Evolutionary conservation across 2,329 filamentous ascomycete genomes (phyloP), one percentile per base, ranked within the genome.

Genomic region (Aspergillus sp.): DNA sequence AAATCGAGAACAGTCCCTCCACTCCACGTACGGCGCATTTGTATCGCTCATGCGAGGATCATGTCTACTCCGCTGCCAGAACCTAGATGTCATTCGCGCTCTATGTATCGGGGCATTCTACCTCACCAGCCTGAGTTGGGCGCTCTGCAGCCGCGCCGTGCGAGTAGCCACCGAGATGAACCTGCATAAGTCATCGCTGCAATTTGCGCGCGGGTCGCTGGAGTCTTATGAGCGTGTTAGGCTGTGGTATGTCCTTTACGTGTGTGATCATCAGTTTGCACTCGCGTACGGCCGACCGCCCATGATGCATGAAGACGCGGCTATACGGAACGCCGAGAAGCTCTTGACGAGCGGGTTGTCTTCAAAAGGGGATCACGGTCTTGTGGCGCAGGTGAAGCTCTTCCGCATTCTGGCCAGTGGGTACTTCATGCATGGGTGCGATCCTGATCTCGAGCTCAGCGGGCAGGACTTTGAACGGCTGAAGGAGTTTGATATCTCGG

Each of bases 11-110:
- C 64, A 69, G n/a, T 72, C 78, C 3, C 82, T 83, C 53, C 72
- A 75, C 1, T 62, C 72, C 3, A 82, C 80, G 63, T 82, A 80
- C 62, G 74, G 76, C 39, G 79, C 81, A 50, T 83, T 84, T 49
- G 74, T 81, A 0, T 69, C 75, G 0, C 71, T 84, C 5, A 77
- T 83, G 47, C 77, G 79, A 1, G 73, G 75, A 2, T 80, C 78
- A 2, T 81, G 82, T 72, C 80, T 84, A 57, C 76, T 80, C 38
- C 75, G 80, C 11, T 78, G 80, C 43, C 77, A 83, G 51, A 78
- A 15, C 5, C 18, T 36, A 9, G 78, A 81, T 51, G 74, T 76
- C 53, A 68, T 81, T 24, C 71, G 78, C 24, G 80, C 76, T 0
- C 67, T 82, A 20, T 81, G 79, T 50, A 76, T 81, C 20, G 79